Percentiles rank a stretch among this genome's conserved stretches.
Conservation (phyloP, 345 rosid species). For the Syzygium jambos region DNA sequence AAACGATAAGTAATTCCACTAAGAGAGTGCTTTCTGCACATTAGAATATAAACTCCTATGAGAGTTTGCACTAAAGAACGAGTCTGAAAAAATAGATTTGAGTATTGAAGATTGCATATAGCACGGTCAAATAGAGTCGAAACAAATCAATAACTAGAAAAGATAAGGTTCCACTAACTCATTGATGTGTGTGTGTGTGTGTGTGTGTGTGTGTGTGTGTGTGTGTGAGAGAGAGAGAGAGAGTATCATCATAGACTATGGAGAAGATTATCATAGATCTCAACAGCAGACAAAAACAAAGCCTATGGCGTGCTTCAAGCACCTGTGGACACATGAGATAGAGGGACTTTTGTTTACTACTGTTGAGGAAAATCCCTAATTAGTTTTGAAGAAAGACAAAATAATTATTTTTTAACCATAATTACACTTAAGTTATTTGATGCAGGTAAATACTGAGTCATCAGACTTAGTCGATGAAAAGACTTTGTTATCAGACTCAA, state of each 20-base stretch:
- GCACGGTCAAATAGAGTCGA: background rate
- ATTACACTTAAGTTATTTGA: too few relatives aligned
- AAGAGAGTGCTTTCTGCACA: background rate
- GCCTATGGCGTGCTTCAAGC: background rate
- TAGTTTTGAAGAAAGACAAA: too few relatives aligned
- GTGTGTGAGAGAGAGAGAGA: background rate
- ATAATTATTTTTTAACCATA: too few relatives aligned
- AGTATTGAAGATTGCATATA: background rate
- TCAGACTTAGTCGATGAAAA: too few relatives aligned
- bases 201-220: too few relatives aligned
- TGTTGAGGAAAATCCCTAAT: too few relatives aligned
- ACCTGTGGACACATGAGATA: background rate
- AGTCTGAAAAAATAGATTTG: background rate
- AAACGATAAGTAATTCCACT: background rate
- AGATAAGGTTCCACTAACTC: background rate
- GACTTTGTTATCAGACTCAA: too few relatives aligned
- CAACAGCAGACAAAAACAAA: background rate
- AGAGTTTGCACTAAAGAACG: background rate
- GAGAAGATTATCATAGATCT: background rate
- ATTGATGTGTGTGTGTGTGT: too few relatives aligned
- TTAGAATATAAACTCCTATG: background rate
- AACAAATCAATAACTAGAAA: background rate
- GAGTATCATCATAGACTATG: too few relatives aligned
- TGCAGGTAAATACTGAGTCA: too few relatives aligned
- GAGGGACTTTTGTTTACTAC: background rate